A percentile compares a stretch with the other conserved stretches of the same genome.
Evolutionary conservation across 768 basidiomycete species (phyloP).

Genomic region (Amanita muscaria): DNA sequence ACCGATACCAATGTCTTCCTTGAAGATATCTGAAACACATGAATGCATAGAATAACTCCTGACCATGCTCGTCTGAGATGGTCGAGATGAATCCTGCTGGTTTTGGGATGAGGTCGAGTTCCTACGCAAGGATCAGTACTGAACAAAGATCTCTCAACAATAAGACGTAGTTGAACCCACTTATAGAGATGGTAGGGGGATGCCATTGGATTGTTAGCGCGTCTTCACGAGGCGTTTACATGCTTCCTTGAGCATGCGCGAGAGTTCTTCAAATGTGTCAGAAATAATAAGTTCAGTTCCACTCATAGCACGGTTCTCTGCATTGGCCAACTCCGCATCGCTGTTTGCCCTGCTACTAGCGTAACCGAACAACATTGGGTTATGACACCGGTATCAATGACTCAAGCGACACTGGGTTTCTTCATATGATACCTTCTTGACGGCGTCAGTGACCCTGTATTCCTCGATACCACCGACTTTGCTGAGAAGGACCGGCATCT

Average conservation of each 20-base stretch:
- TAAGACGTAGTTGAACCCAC: slow-evolving; percentile 68
- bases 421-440: slow-evolving; percentile 87
- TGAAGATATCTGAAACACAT: slow-evolving; percentile 99
- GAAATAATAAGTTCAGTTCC: slow-evolving; percentile 95
- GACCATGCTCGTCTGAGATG: slow-evolving; percentile 98
- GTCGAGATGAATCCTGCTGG: slow-evolving; percentile 98
- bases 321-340: slow-evolving; percentile 93
- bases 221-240: slow-evolving; percentile 71
- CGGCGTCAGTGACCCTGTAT: slow-evolving; percentile 97
- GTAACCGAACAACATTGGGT: slow-evolving; percentile 99
- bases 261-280: slow-evolving; percentile 95
- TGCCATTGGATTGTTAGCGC: slow-evolving; percentile 77
- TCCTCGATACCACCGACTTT: slow-evolving; percentile 99
- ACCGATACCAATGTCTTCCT: slow-evolving; percentile 92
- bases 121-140: slow-evolving; percentile 23
- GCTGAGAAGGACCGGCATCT: slow-evolving; percentile 97
- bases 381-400: slow-evolving; percentile 96
- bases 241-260: slow-evolving; percentile 71
- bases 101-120: slow-evolving; percentile 96
- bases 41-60: slow-evolving; percentile 96
- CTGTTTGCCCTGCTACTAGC: slow-evolving; percentile 98
- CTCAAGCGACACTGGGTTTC: slow-evolving; percentile 99
- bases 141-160: neutral
- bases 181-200: slow-evolving; percentile 97
- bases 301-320: slow-evolving; percentile 95